phyloP scores from a whole-genome alignment of 257 asterid species.

The Paulownia fortunei region DNA sequence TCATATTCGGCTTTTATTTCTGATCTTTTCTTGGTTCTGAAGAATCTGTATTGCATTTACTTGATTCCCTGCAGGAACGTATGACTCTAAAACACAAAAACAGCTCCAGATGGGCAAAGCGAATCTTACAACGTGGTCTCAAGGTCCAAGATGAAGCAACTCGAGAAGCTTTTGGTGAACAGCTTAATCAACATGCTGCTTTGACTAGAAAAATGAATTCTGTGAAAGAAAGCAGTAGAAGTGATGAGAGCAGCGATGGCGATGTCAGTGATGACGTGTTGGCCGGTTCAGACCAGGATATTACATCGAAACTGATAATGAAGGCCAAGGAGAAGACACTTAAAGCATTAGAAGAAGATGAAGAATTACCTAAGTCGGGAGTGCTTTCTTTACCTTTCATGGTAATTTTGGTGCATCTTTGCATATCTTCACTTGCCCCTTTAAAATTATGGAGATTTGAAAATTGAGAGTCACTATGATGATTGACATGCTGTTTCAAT shows the following conservation, averaged over 20 bases:
- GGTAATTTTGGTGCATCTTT: slow-evolving; percentile 53
- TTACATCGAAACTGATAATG: slow-evolving; percentile 49
- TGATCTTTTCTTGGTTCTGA: slow-evolving; percentile 11
- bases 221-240: slow-evolving; percentile 69
- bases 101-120: slow-evolving; percentile 83
- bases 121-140: slow-evolving; percentile 79
- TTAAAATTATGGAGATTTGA: background rate
- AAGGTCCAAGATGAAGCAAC: slow-evolving; percentile 84
- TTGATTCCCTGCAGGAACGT: slow-evolving; percentile 69
- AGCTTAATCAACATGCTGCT: slow-evolving; percentile 76
- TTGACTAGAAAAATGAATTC: slow-evolving; percentile 86
- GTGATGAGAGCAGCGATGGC: slow-evolving; percentile 82
- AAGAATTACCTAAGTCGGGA: slow-evolving; percentile 77
- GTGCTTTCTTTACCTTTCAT: slow-evolving; percentile 91
- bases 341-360: slow-evolving; percentile 65
- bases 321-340: slow-evolving; percentile 81
- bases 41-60: background rate
- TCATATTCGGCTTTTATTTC: background rate
- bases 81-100: slow-evolving; percentile 87
- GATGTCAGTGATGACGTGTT: slow-evolving; percentile 67
- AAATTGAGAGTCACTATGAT: background rate
- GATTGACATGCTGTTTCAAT: background rate
- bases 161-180: slow-evolving; percentile 80
- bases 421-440: slow-evolving; percentile 8
- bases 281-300: slow-evolving; percentile 60